Evolutionary conservation across 192 early-diverging fungal species (phyloP), one percentile per base, ranked within the genome.

Genomic region (Thoreauomyces humboldtii): DNA sequence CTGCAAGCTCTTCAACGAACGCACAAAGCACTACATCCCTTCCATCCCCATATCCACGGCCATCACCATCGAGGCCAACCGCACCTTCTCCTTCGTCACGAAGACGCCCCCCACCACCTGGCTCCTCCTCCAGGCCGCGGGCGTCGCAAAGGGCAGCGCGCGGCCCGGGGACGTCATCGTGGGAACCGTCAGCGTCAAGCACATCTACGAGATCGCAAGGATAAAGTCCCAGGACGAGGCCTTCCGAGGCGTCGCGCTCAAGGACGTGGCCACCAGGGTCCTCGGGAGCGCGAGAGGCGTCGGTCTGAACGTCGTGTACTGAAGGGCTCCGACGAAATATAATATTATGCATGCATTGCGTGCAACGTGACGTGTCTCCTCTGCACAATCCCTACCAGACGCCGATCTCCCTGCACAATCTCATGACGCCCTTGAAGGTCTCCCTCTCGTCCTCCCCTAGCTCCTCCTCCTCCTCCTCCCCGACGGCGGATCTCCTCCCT

Each of bases 1-100:
- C 73, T 96, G 93, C 79, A 96, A 95, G 79, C 88, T 88, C 69
- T 98, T 98, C 80, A 98, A 82, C 81, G 96, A 96, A 77, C 83
- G 87, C 32, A 96, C 96, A 59, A 95, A 95, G 74, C 78, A 92
- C 57, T 77, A 88, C 72, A 73, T 83, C 22, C 70, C 81, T 29
- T 88, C 88, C 19, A 92, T 92, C 22, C 96, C 94, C 34, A 86
- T 93, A 42, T 89, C 92, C 0, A 88, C 88, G 7, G 73, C 83
- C 24, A 92, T 98, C 67, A 87, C 77, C 42, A 88, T 96, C 69
- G 91, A 92, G 47, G 87, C 94, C 53, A 94, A 98, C 77, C 83
- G 90, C 32, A 89, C 91, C 1, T 96, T 95, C 75, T 90, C 90
- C 11, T 98, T 96, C 74, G 79, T 83, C 15, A 87, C 87, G 34